phyloP scores from a whole-genome alignment of 352 stramenopile species.

The Phytophthora parvispora region DNA sequence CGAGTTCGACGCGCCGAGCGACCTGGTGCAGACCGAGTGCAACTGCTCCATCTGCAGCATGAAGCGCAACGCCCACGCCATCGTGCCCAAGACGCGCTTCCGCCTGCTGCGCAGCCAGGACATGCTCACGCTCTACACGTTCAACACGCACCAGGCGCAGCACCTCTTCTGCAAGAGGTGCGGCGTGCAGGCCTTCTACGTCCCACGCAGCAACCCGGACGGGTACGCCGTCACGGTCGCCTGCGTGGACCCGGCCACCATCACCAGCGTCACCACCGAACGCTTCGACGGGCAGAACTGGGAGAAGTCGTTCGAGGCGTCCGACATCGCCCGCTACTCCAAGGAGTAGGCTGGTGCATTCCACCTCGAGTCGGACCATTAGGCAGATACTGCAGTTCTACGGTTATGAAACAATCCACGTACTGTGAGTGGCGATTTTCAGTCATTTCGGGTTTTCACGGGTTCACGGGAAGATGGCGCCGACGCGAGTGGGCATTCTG shows the following conservation, averaged over 20 bases:
- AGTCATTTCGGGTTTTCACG: neutral
- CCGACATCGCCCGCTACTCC: conserved; percentile 19
- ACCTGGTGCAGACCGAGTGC: conserved; percentile 77
- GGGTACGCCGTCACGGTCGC: conserved; percentile 77
- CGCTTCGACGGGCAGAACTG: conserved; percentile 84
- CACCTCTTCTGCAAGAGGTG: conserved; percentile 87
- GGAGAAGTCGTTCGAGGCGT: conserved; percentile 42
- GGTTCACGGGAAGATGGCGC: neutral
- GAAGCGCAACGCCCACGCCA: conserved; percentile 82
- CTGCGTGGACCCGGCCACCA: conserved; percentile 66
- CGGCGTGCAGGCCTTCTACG: conserved; percentile 86
- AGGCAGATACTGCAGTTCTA: too few relatives aligned
- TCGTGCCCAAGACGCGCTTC: conserved; percentile 71
- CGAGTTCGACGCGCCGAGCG: conserved; percentile 64
- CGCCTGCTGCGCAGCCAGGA: conserved; percentile 55
- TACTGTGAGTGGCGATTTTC: too few relatives aligned
- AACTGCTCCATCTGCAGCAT: conserved; percentile 90
- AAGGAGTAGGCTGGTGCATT: conserved; percentile 8
- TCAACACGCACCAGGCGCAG: conserved; percentile 83
- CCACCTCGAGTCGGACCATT: neutral
- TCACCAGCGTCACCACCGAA: conserved; percentile 66
- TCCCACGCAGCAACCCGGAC: conserved; percentile 86
- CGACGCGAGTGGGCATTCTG: neutral
- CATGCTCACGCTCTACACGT: conserved; percentile 80
- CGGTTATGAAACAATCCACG: too few relatives aligned